These are phyloP conservation scores for Zea luxurians DNA, from an alignment of 176 grass and related monocot species.

Conservation along the genomic window DNA sequence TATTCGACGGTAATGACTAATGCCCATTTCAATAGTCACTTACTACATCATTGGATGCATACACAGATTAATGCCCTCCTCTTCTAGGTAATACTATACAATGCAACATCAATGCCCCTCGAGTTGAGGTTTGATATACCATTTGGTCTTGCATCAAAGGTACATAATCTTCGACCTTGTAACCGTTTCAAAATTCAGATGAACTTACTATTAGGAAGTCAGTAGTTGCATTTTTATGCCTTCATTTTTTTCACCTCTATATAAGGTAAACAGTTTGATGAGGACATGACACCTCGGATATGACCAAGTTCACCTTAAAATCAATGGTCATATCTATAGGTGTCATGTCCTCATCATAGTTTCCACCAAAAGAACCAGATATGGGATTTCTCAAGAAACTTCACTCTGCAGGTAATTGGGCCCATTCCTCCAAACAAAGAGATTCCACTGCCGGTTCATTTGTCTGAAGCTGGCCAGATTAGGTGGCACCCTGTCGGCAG, in stretches of 20 bases:
- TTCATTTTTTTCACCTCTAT: conserved; percentile 16
- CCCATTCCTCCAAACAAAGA: conserved; percentile 82
- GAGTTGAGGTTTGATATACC: conserved; percentile 94
- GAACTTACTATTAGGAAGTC: conserved; percentile 20
- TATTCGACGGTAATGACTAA: conserved; percentile 85
- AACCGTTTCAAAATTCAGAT: conserved; percentile 12
- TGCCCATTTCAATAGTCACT: conserved; percentile 40
- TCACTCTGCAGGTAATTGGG: conserved; percentile 69
- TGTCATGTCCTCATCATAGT: not conserved
- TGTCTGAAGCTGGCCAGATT: conserved; percentile 88
- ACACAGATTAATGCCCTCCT: conserved; percentile 25
- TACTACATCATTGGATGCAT: conserved; percentile 32
- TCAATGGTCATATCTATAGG: too few species aligned
- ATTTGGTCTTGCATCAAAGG: conserved; percentile 91
- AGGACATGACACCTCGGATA: too few species aligned
- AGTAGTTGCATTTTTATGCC: conserved; percentile 8
- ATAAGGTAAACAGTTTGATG: not conserved
- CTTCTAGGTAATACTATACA: conserved; percentile 82
- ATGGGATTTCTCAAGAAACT: conserved; percentile 36
- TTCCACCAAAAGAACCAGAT: not conserved
- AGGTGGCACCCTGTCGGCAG: conserved; percentile 91
- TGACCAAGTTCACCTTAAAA: too few species aligned
- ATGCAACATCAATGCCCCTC: conserved; percentile 87
- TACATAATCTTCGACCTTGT: conserved; percentile 43
- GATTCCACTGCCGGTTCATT: conserved; percentile 87